These are phyloP conservation scores for Ogataea zsoltii DNA, from an alignment of 805 yeast species.

Conservation along the genomic window DNA sequence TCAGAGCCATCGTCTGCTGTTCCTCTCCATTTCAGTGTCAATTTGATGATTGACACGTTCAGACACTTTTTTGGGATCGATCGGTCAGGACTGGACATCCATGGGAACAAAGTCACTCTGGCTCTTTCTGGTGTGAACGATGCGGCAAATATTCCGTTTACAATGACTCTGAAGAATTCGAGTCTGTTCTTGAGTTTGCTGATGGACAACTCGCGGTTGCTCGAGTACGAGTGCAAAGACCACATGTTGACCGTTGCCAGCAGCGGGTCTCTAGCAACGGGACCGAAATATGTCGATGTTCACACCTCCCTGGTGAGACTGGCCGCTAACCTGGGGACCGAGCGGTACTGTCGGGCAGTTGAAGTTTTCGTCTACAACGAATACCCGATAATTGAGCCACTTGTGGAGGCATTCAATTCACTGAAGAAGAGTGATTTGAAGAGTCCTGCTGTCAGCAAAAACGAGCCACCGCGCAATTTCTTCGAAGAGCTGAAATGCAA, in stretches of 20 bases:
- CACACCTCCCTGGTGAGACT: conserved; percentile 18
- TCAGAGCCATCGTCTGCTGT: not conserved
- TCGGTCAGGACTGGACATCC: conserved; percentile 15
- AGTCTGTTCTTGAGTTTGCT: conserved; percentile 1
- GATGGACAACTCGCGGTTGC: conserved; percentile 13
- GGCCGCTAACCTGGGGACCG: conserved; percentile 23
- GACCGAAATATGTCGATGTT: conserved; percentile 23
- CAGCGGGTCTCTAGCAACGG: conserved; percentile 23
- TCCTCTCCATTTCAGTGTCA: conserved; percentile 22
- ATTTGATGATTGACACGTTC: conserved; percentile 21
- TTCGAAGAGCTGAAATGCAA: conserved; percentile 2
- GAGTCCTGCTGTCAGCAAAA: not conserved
- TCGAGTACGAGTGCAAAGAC: conserved; percentile 18
- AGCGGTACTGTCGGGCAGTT: conserved; percentile 21
- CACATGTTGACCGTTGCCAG: conserved; percentile 18
- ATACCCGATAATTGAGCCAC: conserved; percentile 20
- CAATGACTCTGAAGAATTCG: conserved; percentile 14
- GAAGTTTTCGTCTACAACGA: conserved; percentile 27
- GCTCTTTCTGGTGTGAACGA: conserved; percentile 21
- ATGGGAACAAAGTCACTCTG: conserved; percentile 22
- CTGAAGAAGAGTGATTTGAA: not conserved
- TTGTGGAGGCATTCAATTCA: conserved; percentile 12
- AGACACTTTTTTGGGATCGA: conserved; percentile 26
- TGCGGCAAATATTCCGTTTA: conserved; percentile 23
- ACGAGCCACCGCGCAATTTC: not conserved